Base-by-base conservation (phyloP, 2,329 filamentous ascomycete species). In the Juglanconis sp. region DNA sequence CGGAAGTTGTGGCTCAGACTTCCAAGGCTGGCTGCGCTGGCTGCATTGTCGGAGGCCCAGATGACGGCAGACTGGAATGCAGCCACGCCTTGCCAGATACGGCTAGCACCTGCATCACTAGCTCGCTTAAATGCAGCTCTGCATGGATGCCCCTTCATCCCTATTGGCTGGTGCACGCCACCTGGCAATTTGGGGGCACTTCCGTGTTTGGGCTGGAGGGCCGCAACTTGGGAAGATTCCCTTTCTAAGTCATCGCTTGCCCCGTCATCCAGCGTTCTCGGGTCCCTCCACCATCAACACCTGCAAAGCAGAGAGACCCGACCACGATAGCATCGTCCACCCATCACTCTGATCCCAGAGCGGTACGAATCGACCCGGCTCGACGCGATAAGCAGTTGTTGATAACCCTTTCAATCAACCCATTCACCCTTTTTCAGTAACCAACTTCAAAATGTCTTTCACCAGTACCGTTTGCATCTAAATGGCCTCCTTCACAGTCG, bases 401-500 rank as follows among this genome's bases (percentile, higher is more conserved):
- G 53, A 56, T 52, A 48, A 38, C 17, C 17, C 17, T 24, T 24
- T 24, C 17, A 40, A 9, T 56, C 53, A 40, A 3, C 24, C 9
- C 13, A 47, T 42, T 30, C 44, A 46, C 5, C 9, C 17, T 44
- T 8, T 4, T 17, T 49, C 44, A 38, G 47, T 7, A 57, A 34
- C 31, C 17, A 11, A 24, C 17, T 24, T 49, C 59, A 59, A 52
- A 13, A 63, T 64, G 62, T 35, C 17, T 47, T 38, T 3, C 49
- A 30, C 24, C 35, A 5, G 7, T 15, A 55, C 38, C 34, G 57
- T 38, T 31, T 48, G 53, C 53, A 57, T 64, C 67, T 75, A 76
- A 68, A 75, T 72, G 73, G 68, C 69, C 69, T 64, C 61, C 64
- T 62, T 64, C 63, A 63, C 51, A 46, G 9, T 30, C 59, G 61